Evolutionary conservation across 305 asterid species (phyloP).

Genomic region (Fraxinus latifolia): DNA sequence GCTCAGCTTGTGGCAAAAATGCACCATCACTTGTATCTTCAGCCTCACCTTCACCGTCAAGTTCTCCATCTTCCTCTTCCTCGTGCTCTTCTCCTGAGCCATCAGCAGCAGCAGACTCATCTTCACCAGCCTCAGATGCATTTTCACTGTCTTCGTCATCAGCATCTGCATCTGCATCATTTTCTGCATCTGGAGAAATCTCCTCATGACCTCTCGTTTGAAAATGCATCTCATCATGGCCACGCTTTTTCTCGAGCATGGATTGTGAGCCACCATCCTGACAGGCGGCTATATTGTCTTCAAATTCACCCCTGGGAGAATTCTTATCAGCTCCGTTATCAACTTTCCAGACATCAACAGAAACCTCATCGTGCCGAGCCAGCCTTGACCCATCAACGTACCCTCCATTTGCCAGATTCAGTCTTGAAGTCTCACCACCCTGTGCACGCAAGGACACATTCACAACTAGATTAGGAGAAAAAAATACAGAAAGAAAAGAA

Average conservation of each 20-base stretch:
- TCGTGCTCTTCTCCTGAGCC: slow-evolving; percentile 78
- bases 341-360: slow-evolving; percentile 60
- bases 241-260: background rate
- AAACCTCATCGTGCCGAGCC: slow-evolving; percentile 43
- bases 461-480: background rate
- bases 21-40: slow-evolving; percentile 67
- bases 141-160: slow-evolving; percentile 87
- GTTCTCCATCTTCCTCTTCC: slow-evolving; percentile 76
- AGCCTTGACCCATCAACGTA: slow-evolving; percentile 40
- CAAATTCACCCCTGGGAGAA: slow-evolving; percentile 79
- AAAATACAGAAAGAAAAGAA: background rate
- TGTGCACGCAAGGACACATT: slow-evolving; percentile 33
- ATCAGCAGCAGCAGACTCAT: slow-evolving; percentile 88
- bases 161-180: slow-evolving; percentile 54
- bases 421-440: slow-evolving; percentile 46
- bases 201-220: slow-evolving; percentile 32
- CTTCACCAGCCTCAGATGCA: slow-evolving; percentile 77
- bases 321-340: slow-evolving; percentile 98
- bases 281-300: slow-evolving; percentile 67
- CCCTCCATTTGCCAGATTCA: slow-evolving; percentile 44
- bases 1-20: slow-evolving; percentile 56
- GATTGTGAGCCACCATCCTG: slow-evolving; percentile 23
- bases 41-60: slow-evolving; percentile 90
- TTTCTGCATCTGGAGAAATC: slow-evolving; percentile 56
- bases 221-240: background rate